Conservation (phyloP, 495 filamentous ascomycete genomes). For the Talaromyces thailandensis region DNA sequence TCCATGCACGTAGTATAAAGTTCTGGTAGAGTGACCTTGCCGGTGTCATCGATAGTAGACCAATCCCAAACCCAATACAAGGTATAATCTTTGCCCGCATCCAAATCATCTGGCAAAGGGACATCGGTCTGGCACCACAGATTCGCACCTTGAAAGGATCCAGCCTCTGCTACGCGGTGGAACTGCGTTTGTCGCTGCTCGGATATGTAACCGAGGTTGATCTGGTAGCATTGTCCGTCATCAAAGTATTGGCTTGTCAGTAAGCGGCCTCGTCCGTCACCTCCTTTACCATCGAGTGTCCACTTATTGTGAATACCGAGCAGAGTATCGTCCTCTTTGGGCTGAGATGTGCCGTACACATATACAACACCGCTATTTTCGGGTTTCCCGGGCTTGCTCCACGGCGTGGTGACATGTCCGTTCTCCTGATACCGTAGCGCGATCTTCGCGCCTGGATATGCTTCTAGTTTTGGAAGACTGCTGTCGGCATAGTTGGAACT, state of each 20-base stretch:
- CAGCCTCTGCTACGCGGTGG: constrained; percentile 29
- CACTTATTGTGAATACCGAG: constrained; percentile 62
- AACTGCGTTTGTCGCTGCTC: constrained; percentile 41
- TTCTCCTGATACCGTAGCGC: constrained; percentile 78
- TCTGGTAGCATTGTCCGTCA: constrained; percentile 76
- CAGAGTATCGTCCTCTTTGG: constrained; percentile 51
- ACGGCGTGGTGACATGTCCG: constrained; percentile 69
- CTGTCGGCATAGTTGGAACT: constrained; percentile 45
- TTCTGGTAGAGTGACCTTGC: constrained; percentile 44
- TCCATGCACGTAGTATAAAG: constrained; percentile 81
- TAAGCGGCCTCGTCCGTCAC: constrained; percentile 62
- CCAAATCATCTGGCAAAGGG: constrained; percentile 49
- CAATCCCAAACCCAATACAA: constrained; percentile 95
- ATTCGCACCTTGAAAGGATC: constrained; percentile 33
- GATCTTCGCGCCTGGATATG: constrained; percentile 56
- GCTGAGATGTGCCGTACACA: constrained; percentile 71
- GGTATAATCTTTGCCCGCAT: constrained; percentile 49
- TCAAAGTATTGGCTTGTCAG: constrained; percentile 69
- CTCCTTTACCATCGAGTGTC: constrained; percentile 68
- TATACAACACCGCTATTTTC: constrained; percentile 64
- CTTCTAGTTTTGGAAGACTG: constrained; percentile 49
- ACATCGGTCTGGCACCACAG: constrained; percentile 75
- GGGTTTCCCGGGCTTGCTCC: constrained; percentile 52
- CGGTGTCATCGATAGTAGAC: constrained; percentile 45
- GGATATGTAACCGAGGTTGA: constrained; percentile 44